phyloP scores from a whole-genome alignment of 2,329 filamentous ascomycete species.

The Venturia carpophila region DNA sequence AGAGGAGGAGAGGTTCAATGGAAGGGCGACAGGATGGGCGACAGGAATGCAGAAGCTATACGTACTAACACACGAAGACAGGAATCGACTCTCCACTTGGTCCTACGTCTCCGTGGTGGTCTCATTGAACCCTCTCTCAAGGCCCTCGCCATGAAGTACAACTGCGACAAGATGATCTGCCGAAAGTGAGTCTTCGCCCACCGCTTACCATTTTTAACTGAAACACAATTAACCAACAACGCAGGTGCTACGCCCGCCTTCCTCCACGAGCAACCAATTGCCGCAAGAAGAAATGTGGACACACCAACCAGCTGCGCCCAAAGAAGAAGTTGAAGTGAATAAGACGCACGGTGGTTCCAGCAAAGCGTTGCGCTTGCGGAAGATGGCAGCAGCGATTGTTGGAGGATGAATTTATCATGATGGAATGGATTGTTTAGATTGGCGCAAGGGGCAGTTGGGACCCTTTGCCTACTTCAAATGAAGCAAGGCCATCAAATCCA shows the following conservation, averaged over 20 bases:
- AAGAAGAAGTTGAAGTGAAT: conserved; percentile 99
- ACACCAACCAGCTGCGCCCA: conserved; percentile 99
- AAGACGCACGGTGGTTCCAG: neutral
- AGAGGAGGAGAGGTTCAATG: neutral
- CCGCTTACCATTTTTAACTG: neutral
- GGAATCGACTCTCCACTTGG: conserved; percentile 97
- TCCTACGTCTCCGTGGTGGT: conserved; percentile 97
- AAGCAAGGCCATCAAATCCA: conserved; percentile 8
- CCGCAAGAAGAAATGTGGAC: conserved; percentile 99
- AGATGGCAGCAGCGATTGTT: neutral
- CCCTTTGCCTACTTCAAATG: neutral
- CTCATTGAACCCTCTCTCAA: conserved; percentile 99
- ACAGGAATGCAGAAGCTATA: neutral
- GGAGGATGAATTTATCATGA: neutral
- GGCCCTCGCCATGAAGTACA: conserved; percentile 97
- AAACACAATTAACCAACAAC: neutral
- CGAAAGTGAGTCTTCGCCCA: conserved; percentile 62
- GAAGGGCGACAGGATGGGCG: neutral
- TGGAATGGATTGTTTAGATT: neutral
- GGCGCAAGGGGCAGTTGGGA: neutral
- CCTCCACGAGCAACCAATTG: conserved; percentile 99
- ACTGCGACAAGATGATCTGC: conserved; percentile 99
- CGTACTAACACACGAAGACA: conserved; percentile 33
- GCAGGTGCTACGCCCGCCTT: conserved; percentile 57
- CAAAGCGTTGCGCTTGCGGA: neutral